Base-by-base conservation (phyloP, 176 grass and related monocot species). In the Typha latifolia region DNA sequence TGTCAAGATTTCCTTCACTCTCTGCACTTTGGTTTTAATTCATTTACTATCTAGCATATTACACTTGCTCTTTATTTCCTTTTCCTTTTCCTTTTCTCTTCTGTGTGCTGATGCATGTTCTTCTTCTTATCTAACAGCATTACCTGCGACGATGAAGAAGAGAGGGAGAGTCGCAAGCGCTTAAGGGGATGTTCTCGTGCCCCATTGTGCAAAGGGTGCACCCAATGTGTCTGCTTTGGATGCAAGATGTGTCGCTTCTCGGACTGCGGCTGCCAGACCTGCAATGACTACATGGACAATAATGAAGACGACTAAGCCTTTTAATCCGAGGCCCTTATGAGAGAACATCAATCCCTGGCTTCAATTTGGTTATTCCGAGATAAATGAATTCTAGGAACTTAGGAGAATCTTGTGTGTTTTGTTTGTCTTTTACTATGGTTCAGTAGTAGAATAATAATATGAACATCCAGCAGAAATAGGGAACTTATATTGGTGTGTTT, bases 211-310 rank as follows among this genome's bases (percentile, higher is more conserved):
- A 55, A 55, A 24, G 68, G 68, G 6, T 70, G 68, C 68, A 51
- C 14, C 1, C 14, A 21, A 5, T 70, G 68, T 24, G 68, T 70
- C 68, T 70, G 68, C 23, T 70, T 70, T 16, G 68, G 68, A 32
- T 70, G 68, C 23, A 32, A 27, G 21, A 70, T 70, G 68, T 70
- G 68, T 49, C 68, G 68, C 6, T 70, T 55, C 68, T 55, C 68
- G 2, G 68, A 70, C 12, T 70, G 68, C 49, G 49, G 49, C 14
- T 70, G 68, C 68, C 49, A 70, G 68, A 52, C 26, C 10, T 70
- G 68, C 24, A 16, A 32, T 32, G 68, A 70, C 49, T 70, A 31
- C 49, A 19, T 56, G 4, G 68, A 55, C 0, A 70, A 70, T 55
- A 49, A 48, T 32, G 49, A 70, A 31, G 10, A 48, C 23, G 14